Conservation (phyloP, 257 asterid species). For the Przewalskia tangutica region DNA sequence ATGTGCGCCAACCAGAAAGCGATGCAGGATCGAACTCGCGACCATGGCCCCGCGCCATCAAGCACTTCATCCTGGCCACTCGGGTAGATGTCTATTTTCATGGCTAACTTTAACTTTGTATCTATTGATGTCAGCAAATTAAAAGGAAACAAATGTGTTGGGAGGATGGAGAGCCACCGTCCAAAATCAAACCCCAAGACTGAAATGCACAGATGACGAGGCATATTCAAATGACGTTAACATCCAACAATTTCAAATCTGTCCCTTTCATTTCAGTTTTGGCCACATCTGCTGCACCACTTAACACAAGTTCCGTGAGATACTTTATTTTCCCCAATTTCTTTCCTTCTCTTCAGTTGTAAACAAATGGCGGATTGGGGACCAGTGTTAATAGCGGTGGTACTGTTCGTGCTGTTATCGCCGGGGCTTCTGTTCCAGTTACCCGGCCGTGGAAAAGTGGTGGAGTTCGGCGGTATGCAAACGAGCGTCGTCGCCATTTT, state of each 20-base stretch:
- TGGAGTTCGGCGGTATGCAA: conserved; percentile 2
- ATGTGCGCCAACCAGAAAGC: no score
- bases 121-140: background rate
- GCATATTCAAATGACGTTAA: background rate
- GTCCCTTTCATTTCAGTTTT: background rate
- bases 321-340: background rate
- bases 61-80: no score
- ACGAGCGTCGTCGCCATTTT: background rate
- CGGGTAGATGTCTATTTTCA: background rate
- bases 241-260: background rate
- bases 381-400: conserved; percentile 5
- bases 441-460: background rate
- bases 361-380: background rate
- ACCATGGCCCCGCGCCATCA: no score
- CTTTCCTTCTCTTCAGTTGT: background rate
- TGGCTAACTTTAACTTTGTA: background rate
- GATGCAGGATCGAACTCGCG: no score
- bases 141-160: background rate
- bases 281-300: background rate
- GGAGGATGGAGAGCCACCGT: background rate
- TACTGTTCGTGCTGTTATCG: background rate
- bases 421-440: background rate
- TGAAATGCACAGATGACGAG: background rate
- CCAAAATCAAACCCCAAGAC: background rate
- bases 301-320: background rate